Percentiles rank a stretch among this genome's conserved stretches.
Evolutionary conservation across 2,329 filamentous ascomycete genomes (phyloP).

Genomic region (Diaporthe destruens): DNA sequence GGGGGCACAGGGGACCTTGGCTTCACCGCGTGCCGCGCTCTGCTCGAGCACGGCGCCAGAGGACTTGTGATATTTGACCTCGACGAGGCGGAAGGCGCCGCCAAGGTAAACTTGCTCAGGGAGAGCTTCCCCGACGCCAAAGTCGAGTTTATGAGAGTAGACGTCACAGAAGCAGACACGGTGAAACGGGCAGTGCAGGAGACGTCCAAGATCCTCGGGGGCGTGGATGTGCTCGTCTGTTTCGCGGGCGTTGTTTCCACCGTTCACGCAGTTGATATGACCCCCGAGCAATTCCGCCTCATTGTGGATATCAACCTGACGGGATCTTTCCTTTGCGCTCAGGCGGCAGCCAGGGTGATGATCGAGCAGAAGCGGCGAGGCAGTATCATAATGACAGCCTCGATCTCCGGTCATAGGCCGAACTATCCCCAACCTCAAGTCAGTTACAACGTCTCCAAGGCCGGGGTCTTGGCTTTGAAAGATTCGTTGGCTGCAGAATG

Average conservation of each 20-base stretch:
- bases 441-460: conserved; percentile 80
- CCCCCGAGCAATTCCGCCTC: conserved; percentile 69
- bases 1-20: conserved; percentile 76
- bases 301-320: conserved; percentile 80
- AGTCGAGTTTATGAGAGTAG: conserved; percentile 65
- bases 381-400: conserved; percentile 74
- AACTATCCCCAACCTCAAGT: conserved; percentile 81
- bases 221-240: conserved; percentile 68
- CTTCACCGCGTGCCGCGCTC: conserved; percentile 67
- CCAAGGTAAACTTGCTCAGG: conserved; percentile 60
- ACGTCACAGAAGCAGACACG: conserved; percentile 59
- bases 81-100: conserved; percentile 48
- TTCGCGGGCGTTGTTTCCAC: conserved; percentile 79
- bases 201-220: conserved; percentile 59
- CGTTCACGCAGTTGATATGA: conserved; percentile 70
- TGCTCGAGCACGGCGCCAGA: conserved; percentile 75
- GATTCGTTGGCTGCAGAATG: conserved; percentile 79
- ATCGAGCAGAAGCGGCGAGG: conserved; percentile 63
- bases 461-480: conserved; percentile 73
- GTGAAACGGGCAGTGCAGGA: conserved; percentile 52
- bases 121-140: conserved; percentile 65
- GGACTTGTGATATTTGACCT: conserved; percentile 73
- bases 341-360: conserved; percentile 71
- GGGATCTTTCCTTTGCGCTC: conserved; percentile 77
- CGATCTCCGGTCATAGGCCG: conserved; percentile 75